Evolutionary conservation across 1,284 basidiomycete species (phyloP).

Genomic region (Hemileia vastatrix): DNA sequence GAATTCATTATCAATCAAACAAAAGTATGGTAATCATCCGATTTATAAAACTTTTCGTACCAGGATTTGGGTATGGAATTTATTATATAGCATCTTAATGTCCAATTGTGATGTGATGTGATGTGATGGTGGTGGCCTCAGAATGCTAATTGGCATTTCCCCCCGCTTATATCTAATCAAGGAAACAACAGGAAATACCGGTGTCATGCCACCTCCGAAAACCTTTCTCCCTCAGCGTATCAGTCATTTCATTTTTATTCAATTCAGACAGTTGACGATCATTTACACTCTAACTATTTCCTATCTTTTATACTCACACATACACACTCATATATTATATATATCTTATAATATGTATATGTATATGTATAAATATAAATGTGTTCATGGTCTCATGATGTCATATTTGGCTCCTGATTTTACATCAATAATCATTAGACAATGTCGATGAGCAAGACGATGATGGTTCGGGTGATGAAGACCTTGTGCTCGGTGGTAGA

Average conservation of each 20-base stretch:
- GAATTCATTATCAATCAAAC: conserved; percentile 14
- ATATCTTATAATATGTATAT: not conserved
- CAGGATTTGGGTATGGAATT: conserved; percentile 17
- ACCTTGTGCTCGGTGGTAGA: conserved; percentile 14
- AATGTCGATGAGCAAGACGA: conserved; percentile 15
- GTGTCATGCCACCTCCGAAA: conserved; percentile 13
- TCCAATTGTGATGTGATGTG: not conserved
- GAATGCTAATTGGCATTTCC: not conserved
- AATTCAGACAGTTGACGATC: too few species aligned
- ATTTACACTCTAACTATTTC: not conserved
- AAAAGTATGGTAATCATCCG: conserved; percentile 12
- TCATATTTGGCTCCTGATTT: not conserved
- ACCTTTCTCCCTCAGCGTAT: conserved; percentile 17
- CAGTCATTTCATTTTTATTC: not conserved
- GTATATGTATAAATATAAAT: not conserved
- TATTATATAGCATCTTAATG: not conserved
- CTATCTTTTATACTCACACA: not conserved
- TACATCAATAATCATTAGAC: not conserved
- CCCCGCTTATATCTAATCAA: not conserved
- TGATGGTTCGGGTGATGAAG: conserved; percentile 6
- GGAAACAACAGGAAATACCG: conserved; percentile 1
- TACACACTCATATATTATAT: not conserved
- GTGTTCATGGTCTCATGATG: not conserved
- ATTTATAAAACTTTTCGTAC: conserved; percentile 10
- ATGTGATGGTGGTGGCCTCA: not conserved